Evolutionary conservation across 164 flowering plant species (phyloP).

Genomic region (Saururus chinensis): DNA sequence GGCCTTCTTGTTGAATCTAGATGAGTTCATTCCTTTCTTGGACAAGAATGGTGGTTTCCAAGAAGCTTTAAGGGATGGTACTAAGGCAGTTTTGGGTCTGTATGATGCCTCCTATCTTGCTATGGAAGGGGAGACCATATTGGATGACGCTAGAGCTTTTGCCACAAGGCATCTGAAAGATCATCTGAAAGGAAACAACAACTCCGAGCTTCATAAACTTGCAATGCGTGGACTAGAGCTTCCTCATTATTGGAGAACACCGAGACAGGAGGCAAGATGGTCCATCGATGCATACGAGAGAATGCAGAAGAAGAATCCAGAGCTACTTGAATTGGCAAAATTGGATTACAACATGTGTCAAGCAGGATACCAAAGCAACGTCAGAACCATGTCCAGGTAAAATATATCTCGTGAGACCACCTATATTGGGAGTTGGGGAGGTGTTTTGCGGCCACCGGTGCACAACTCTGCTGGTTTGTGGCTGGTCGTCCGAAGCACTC

Average conservation of each 20-base stretch:
- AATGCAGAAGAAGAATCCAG: conserved; percentile 3
- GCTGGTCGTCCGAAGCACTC: background rate
- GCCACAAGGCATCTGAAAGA: conserved; percentile 10
- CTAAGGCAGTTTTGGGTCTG: conserved; percentile 25
- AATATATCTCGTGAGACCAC: no score
- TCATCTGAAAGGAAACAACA: conserved; percentile 1
- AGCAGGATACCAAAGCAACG: conserved; percentile 25
- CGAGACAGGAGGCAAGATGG: conserved; percentile 29
- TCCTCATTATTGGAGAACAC: conserved; percentile 26
- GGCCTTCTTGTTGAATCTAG: conserved; percentile 9
- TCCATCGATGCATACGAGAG: conserved; percentile 14
- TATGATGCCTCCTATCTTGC: conserved; percentile 32
- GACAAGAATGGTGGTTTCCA: conserved; percentile 20
- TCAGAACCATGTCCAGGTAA: conserved; percentile 22
- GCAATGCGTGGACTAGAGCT: conserved; percentile 25
- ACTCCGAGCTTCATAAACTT: conserved; percentile 3
- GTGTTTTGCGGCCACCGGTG: no score
- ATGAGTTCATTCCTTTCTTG: conserved; percentile 16
- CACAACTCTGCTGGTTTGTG: background rate
- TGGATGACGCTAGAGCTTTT: conserved; percentile 21
- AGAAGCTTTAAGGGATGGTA: conserved; percentile 2
- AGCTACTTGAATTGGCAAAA: conserved; percentile 26
- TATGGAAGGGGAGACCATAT: conserved; percentile 18
- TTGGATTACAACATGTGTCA: conserved; percentile 37
- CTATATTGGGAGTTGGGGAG: no score